Conservation (phyloP, 805 yeast genomes). For the Priceomyces fermenticarens region DNA sequence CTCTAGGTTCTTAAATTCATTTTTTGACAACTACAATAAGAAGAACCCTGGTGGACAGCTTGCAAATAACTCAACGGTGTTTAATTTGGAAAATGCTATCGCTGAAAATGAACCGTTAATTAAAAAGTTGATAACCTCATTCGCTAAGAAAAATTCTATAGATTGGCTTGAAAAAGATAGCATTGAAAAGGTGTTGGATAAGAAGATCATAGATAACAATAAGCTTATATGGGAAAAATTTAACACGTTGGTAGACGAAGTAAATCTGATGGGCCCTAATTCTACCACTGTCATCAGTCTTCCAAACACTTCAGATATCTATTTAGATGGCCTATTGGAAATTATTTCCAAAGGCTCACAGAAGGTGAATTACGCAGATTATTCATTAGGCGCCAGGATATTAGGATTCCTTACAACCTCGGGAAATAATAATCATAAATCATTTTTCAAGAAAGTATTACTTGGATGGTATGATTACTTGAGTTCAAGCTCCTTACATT, state of each 20-base stretch:
- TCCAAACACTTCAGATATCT: slow-evolving; percentile 17
- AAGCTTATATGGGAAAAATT: slow-evolving; percentile 17
- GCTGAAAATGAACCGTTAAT: slow-evolving; percentile 17
- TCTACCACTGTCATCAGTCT: slow-evolving; percentile 6
- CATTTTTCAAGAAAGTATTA: slow-evolving; percentile 24
- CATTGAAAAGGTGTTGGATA: slow-evolving; percentile 20
- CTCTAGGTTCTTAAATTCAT: slow-evolving; percentile 29
- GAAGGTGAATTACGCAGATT: slow-evolving; percentile 40
- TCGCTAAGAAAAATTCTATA: slow-evolving; percentile 6
- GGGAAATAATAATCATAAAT: slow-evolving; percentile 14
- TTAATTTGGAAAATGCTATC: slow-evolving; percentile 24
- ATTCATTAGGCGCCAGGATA: slow-evolving; percentile 34
- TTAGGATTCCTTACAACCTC: slow-evolving; percentile 36
- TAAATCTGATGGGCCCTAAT: slow-evolving; percentile 12
- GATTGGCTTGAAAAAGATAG: slow-evolving; percentile 16
- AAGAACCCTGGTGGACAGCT: slow-evolving; percentile 1
- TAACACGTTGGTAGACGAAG: slow-evolving; percentile 23
- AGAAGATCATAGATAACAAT: slow-evolving; percentile 21
- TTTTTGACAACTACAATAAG: slow-evolving; percentile 25
- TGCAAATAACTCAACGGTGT: slow-evolving; percentile 3
- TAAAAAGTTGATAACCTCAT: slow-evolving; percentile 12
- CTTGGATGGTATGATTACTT: slow-evolving; percentile 42
- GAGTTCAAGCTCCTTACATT: slow-evolving; percentile 16
- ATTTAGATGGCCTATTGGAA: slow-evolving; percentile 28
- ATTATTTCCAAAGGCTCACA: slow-evolving; percentile 30